phyloP scores from a whole-genome alignment of 129 eudicot species.

The Artemisia annua region DNA sequence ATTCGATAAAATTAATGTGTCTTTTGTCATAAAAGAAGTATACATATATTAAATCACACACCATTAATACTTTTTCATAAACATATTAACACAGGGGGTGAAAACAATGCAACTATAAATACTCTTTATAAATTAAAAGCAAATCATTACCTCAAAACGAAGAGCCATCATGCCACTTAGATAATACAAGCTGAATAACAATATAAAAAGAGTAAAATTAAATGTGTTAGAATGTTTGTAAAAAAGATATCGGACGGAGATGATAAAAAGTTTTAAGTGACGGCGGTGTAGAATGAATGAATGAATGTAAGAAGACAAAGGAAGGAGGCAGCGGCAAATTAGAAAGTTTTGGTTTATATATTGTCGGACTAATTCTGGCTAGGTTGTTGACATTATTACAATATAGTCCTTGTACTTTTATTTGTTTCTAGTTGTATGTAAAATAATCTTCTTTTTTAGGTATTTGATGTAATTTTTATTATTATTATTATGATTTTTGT shows the following conservation, averaged over 20 bases:
- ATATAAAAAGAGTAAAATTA: neutral
- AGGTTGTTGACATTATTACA: neutral
- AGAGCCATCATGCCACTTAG: slow-evolving; percentile 52
- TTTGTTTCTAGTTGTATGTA: neutral
- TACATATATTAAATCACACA: too few species aligned
- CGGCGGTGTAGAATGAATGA: slow-evolving; percentile 17
- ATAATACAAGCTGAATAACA: too few species aligned
- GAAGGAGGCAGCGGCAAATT: slow-evolving; percentile 41
- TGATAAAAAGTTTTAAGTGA: neutral
- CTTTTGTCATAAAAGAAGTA: too few species aligned
- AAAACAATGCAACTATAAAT: neutral
- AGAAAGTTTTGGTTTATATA: slow-evolving; percentile 32
- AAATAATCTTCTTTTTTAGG: neutral
- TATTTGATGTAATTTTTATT: too few species aligned
- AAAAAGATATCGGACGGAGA: neutral
- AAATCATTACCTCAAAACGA: slow-evolving; percentile 60
- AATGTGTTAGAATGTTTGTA: neutral
- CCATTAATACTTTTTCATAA: too few species aligned
- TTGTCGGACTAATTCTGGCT: neutral
- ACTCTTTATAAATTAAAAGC: neutral
- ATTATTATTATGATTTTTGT: too few species aligned
- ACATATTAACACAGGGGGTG: neutral
- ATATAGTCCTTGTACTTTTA: neutral
- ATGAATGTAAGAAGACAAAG: slow-evolving; percentile 1
- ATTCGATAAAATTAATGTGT: too few species aligned